phyloP scores from a whole-genome alignment of 805 yeast genomes.

The Ogataea polymorpha region DNA sequence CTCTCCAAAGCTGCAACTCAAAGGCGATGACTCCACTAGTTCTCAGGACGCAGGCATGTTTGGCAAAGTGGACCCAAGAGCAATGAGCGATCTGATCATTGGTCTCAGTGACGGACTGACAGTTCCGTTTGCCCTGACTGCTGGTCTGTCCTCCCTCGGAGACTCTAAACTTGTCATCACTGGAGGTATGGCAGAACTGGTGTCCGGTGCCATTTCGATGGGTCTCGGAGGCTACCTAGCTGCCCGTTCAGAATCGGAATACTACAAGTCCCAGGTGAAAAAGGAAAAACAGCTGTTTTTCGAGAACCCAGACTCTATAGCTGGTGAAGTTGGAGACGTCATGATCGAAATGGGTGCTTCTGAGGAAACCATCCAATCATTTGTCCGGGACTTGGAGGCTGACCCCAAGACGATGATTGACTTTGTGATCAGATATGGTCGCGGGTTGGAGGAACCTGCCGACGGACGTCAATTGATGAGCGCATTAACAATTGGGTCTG shows the following conservation, averaged over 20 bases:
- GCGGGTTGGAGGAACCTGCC: conserved; percentile 94
- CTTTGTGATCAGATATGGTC: conserved; percentile 82
- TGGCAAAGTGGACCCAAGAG: conserved; percentile 76
- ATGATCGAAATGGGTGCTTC: conserved; percentile 70
- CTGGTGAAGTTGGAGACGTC: conserved; percentile 78
- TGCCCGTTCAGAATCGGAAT: conserved; percentile 83
- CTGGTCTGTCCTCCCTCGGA: conserved; percentile 90
- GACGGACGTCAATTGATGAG: conserved; percentile 85
- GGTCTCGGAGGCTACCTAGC: conserved; percentile 97
- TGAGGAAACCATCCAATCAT: conserved; percentile 68
- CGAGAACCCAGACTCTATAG: conserved; percentile 59
- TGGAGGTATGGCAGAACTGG: conserved; percentile 97
- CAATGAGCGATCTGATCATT: conserved; percentile 88
- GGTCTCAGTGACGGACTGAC: conserved; percentile 95
- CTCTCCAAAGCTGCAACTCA: not conserved
- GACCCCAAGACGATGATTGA: conserved; percentile 78
- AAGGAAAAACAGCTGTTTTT: conserved; percentile 67
- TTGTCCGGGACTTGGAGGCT: conserved; percentile 74
- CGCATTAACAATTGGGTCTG: conserved; percentile 84
- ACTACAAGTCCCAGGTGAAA: conserved; percentile 67
- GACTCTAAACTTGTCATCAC: conserved; percentile 87
- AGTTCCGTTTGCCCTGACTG: conserved; percentile 98
- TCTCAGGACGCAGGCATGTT: conserved; percentile 32
- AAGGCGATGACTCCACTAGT: conserved; percentile 1
- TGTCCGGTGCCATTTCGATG: conserved; percentile 96